Base-by-base conservation (phyloP, 2,329 filamentous ascomycete species). In the Talaromyces albobiverticillius region DNA sequence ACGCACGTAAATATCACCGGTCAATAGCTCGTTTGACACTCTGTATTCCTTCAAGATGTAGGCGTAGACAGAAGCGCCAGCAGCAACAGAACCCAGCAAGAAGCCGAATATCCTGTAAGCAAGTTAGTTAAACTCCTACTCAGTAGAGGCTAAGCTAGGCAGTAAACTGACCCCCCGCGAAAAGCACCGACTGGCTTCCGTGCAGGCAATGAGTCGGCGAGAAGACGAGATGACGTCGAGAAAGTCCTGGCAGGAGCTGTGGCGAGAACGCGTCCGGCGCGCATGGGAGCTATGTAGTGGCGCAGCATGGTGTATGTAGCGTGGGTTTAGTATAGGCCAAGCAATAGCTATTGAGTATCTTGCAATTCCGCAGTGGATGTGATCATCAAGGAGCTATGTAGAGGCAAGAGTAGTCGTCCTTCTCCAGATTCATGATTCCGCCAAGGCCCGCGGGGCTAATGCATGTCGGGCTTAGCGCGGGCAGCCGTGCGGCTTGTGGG, bases 1-100 rank as follows among this genome's bases (percentile, higher is more conserved):
- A 87, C 90, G 74, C 82, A 96, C 93, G 75, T 93, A 93, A 71
- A 97, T 96, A 75, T 97, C 93, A 76, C 96, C 91, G 57, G 87
- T 93, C 74, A 97, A 79, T 67, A 96, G 82, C 76, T 95, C 89
- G 77, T 96, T 97, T 63, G 90, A 89, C 41, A 91, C 81, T 76
- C 91, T 90, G 79, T 96, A 97, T 74, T 97, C 92, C 70, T 93
- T 85, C 64, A 97, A 77, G 61, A 96, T 83, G 73, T 97, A 97
- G 72, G 90, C 91, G 78, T 96, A 97, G 64, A 95, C 88, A 55
- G 84, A 87, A 50, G 82, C 83, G 65, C 90, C 91, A 42, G 92
- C 86, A 50, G 90, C 78, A 45, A 88, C 86, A 59, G 88, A 86
- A 61, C 93, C 93, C 60, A 94, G 80, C 48, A 97, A 85, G 79